A percentile compares a stretch with the other conserved stretches of the same genome.
Conservation (phyloP, 2,329 filamentous ascomycete genomes). For the Cytospora mali region DNA sequence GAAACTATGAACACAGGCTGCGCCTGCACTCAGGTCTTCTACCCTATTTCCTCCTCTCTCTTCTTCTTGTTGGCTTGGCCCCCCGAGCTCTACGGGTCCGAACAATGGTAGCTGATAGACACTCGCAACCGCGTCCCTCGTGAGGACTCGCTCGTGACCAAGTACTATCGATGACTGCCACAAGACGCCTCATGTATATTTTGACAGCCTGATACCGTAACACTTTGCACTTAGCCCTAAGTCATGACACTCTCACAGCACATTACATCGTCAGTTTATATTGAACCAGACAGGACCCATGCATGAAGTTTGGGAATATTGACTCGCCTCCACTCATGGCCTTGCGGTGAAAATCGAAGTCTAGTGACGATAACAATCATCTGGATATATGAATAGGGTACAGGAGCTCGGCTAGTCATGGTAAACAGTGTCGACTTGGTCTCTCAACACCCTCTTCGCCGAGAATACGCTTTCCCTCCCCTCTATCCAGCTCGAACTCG, state of each 20-base stretch:
- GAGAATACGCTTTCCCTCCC: neutral
- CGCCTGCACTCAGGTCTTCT: too few species aligned
- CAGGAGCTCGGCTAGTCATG: neutral
- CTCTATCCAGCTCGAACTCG: slow-evolving; percentile 3
- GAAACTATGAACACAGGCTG: neutral
- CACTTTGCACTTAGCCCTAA: too few species aligned
- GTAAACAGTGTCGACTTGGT: slow-evolving; percentile 4
- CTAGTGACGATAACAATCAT: neutral
- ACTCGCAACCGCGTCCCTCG: neutral
- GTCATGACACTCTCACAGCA: too few species aligned
- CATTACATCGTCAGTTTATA: too few species aligned
- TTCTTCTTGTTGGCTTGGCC: neutral
- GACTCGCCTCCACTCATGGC: slow-evolving; percentile 1
- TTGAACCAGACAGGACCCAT: neutral
- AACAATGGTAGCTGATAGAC: neutral
- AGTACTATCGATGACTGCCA: neutral
- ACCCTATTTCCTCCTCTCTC: neutral
- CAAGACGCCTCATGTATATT: neutral
- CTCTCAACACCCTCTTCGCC: neutral
- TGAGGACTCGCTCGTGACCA: neutral
- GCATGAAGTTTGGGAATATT: neutral
- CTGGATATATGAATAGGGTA: neutral
- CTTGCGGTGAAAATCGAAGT: slow-evolving; percentile 1
- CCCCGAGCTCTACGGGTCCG: neutral
- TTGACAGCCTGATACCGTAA: neutral